Evolutionary conservation across 352 stramenopile species (phyloP).

Genomic region (Peronospora belbahrii): DNA sequence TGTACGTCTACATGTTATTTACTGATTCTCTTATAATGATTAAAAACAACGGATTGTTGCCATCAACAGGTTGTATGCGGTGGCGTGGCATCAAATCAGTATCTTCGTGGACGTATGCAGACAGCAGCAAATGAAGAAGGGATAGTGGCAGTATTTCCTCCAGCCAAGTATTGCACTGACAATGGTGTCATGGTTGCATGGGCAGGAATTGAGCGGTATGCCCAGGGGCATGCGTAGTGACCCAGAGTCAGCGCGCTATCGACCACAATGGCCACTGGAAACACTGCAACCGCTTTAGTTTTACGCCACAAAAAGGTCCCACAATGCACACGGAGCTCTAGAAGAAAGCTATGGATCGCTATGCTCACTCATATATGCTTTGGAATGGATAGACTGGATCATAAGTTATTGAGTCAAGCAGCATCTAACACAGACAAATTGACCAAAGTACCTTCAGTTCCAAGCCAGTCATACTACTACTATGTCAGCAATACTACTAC

Average conservation of each 20-base stretch:
- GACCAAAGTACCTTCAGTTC: no score
- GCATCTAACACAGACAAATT: no score
- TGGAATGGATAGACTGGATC: no score
- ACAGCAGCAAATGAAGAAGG: conserved; percentile 40
- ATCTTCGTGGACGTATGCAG: conserved; percentile 85
- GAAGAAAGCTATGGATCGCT: no score
- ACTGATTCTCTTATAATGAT: background rate
- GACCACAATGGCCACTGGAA: conserved; percentile 70
- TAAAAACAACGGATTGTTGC: background rate
- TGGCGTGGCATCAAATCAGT: conserved; percentile 95
- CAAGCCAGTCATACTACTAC: no score
- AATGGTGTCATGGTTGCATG: conserved; percentile 97
- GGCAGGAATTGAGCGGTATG: conserved; percentile 79
- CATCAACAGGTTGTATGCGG: conserved; percentile 87
- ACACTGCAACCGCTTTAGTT: conserved; percentile 37
- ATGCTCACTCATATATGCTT: no score
- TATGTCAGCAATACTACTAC: no score
- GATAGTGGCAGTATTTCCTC: conserved; percentile 42
- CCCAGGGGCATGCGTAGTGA: conserved; percentile 51
- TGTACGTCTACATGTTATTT: conserved; percentile 34
- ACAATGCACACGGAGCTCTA: background rate
- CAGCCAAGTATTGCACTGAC: conserved; percentile 93
- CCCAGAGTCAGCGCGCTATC: conserved; percentile 42
- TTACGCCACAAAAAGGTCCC: background rate
- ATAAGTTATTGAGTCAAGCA: no score